phyloP scores from a whole-genome alignment of 441 rosid genomes.

The Populus hybrid region DNA sequence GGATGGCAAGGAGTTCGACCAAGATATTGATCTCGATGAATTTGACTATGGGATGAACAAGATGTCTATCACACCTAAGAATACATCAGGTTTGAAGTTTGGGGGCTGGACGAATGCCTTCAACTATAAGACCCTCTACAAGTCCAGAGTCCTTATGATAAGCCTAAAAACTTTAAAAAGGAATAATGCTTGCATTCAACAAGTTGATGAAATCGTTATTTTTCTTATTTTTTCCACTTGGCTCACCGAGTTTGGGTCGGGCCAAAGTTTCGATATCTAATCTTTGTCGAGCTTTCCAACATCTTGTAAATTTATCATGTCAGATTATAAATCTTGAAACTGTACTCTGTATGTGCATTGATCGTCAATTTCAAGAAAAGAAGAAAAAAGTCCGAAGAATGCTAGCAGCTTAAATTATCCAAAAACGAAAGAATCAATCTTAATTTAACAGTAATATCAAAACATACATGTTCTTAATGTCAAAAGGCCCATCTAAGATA shows the following conservation, averaged over 20 bases:
- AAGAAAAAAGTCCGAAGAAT: no score
- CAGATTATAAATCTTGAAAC: background rate
- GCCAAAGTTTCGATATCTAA: background rate
- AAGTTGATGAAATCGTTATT: no score
- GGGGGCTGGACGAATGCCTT: slow-evolving; percentile 19
- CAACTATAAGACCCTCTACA: no score
- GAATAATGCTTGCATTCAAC: no score
- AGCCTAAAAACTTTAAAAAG: no score
- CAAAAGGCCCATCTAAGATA: no score
- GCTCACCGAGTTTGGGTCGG: background rate
- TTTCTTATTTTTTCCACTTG: no score
- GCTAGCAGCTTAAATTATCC: no score
- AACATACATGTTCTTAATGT: no score
- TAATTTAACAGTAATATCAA: no score
- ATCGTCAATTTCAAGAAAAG: background rate
- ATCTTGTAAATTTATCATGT: background rate
- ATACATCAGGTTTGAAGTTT: slow-evolving; percentile 30
- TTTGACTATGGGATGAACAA: slow-evolving; percentile 51
- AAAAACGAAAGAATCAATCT: no score
- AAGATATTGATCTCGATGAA: slow-evolving; percentile 35
- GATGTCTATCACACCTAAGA: slow-evolving; percentile 72
- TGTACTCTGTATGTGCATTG: background rate
- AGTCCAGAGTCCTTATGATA: slow-evolving; percentile 38
- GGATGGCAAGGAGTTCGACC: slow-evolving; percentile 31
- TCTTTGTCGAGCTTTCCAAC: background rate